Evolutionary conservation across 192 early-diverging fungal genomes (phyloP).

Genomic region (Glomus cerebriforme): DNA sequence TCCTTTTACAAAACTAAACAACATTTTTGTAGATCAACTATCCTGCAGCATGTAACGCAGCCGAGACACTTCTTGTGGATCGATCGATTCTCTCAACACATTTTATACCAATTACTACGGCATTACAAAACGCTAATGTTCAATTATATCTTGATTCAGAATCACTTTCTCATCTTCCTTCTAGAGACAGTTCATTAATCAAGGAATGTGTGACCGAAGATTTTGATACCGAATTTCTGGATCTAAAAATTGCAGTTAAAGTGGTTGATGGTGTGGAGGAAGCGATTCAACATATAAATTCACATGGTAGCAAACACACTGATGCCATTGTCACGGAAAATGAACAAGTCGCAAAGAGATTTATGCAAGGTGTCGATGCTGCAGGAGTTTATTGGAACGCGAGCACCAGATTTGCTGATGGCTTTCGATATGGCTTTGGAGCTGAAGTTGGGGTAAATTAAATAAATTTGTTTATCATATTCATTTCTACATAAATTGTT

Average conservation of each 20-base stretch:
- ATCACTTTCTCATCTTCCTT: constrained; percentile 38
- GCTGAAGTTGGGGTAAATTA: constrained; percentile 88
- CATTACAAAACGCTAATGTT: constrained; percentile 63
- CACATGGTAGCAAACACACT: constrained; percentile 93
- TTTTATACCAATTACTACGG: constrained; percentile 57
- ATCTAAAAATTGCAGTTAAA: constrained; percentile 80
- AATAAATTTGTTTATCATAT: background rate
- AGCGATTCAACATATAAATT: constrained; percentile 92
- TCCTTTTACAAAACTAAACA: constrained; percentile 6
- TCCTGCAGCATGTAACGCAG: constrained; percentile 95
- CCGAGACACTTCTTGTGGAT: constrained; percentile 93
- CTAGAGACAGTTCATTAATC: constrained; percentile 34
- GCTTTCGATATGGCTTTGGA: constrained; percentile 98
- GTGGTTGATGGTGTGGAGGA: constrained; percentile 71
- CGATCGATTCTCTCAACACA: constrained; percentile 36
- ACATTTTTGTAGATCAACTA: constrained; percentile 64
- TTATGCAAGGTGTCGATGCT: constrained; percentile 92
- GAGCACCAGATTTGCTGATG: constrained; percentile 94
- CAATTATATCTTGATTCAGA: constrained; percentile 61
- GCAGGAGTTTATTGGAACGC: constrained; percentile 99
- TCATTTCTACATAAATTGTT: background rate
- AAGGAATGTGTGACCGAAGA: constrained; percentile 56
- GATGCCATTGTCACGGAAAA: constrained; percentile 91
- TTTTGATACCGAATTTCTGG: constrained; percentile 91
- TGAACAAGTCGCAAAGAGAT: constrained; percentile 68